Evolutionary conservation across 345 rosid genomes (phyloP), one percentile per base, ranked within the genome.

Genomic region (Viola odorata): DNA sequence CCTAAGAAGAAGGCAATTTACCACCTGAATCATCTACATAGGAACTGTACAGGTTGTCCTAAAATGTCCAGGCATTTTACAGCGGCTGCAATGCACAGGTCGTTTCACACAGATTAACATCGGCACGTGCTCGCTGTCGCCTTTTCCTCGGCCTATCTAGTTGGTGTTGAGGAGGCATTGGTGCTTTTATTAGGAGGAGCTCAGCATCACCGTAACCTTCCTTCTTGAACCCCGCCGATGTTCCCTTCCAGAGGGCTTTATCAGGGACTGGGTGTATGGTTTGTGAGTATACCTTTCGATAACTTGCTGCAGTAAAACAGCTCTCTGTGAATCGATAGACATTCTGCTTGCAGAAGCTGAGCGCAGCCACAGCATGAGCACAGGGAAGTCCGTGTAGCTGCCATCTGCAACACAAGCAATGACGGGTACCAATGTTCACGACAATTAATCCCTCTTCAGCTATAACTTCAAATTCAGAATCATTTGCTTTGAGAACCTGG

Each of bases 11-110:
- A 23, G 32, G 32, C 32, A 23, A 1, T 2, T 23, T 1, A 23
- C 32, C 32, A 23, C 32, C 32, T 0, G 32, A 23, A 23, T 23
- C 32, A 62, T 53, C 58, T 80, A 91, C 49, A 89, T 82, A 11
- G 96, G 95, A 14, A 87, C 89, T 64, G 95, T 87, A 77, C 96
- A 91, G 3, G 98, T 91, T 60, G 96, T 91, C 77, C 98, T 82
- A 78, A 91, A 91, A 81, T 91, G 98, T 37, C 98, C 94, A 3
- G 96, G 85, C 78, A 89, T 95, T 68, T 91, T 84, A 77, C 98
- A 92, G 37, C 98, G 88, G 69, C 98, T 89, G 66, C 98, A 92
- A 73, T 87, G 98, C 77, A 89, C 98, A 36, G 90, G 81, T 64
- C 96, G 79, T 71, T 92, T 92, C 50, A 75, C 81, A 0, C 88